Evolutionary conservation across 2,329 filamentous ascomycete genomes (phyloP), one percentile per base, ranked within the genome.

Genomic region (Epicoccum nigrum): DNA sequence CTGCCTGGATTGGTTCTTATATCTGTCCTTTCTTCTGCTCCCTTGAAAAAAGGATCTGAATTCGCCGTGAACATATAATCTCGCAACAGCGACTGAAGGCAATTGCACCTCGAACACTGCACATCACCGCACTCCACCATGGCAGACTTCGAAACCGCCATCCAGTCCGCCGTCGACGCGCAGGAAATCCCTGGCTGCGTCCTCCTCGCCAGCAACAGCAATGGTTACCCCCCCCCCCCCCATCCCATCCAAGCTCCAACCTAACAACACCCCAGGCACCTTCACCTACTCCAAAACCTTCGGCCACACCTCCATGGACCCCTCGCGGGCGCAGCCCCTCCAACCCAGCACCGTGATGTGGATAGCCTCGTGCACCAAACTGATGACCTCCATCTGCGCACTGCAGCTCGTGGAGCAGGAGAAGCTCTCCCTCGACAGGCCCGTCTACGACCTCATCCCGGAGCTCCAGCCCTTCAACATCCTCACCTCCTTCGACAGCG

Each of bases 341-440:
- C 45, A 37, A 6, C 25, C 32, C 21, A 37, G 67, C n/a, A 66
- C 56, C 7, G 55, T 68, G 7, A 70, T 74, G 67, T 74, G 71
- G 71, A 63, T 74, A 12, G 71, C 72, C 7, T 72, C 69, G 3
- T 73, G 70, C 60, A 74, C 69, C n/a, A 75, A 75, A 51, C 63
- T 74, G 15, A 64, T 74, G 58, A 71, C 70, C 1, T 62, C 63
- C 1, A 64, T 75, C 27, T 65, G 60, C 31, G 61, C 56, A 3
- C 55, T 74, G 55, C 67, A 74, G 38, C 64, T 69, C 31, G 69
- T 75, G 0, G 72, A 74, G 33, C 61, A 60, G 20, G 70, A 69
- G 3, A 58, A 65, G 3, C 38, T 72, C 11, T 51, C 51, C 1
- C 63, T 74, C 0, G 67, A 74, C 39, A 68, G 65, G 7, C 65